A percentile compares a stretch with the other conserved stretches of the same genome.
Conservation (phyloP, 495 filamentous ascomycete genomes). For the Hyaloscypha variabilis region DNA sequence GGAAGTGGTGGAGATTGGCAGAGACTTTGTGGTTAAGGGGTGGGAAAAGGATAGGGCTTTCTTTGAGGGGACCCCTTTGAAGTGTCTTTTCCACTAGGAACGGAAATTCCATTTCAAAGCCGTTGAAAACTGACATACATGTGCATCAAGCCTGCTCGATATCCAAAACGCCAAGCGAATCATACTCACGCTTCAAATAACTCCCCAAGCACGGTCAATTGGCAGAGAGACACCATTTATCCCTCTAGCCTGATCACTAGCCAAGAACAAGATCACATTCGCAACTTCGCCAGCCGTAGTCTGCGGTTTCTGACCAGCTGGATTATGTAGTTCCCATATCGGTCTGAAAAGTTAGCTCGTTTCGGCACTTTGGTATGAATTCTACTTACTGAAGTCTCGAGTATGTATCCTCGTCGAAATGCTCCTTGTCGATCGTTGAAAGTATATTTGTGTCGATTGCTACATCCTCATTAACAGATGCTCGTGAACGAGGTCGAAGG, state of each 20-base stretch:
- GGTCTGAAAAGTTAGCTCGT: slow-evolving; percentile 23
- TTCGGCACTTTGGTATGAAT: background rate
- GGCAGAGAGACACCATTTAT: slow-evolving; percentile 41
- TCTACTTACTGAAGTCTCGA: slow-evolving; percentile 6
- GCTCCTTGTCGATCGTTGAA: slow-evolving; percentile 2
- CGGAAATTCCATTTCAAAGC: background rate
- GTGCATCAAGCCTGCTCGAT: background rate
- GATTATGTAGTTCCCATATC: slow-evolving; percentile 35
- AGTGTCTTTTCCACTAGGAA: slow-evolving; percentile 44
- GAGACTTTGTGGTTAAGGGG: slow-evolving; percentile 54
- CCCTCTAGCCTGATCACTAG: slow-evolving; percentile 37
- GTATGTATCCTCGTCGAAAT: slow-evolving; percentile 19
- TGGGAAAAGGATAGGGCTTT: slow-evolving; percentile 55
- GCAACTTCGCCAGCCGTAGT: slow-evolving; percentile 36
- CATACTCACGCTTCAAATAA: slow-evolving; percentile 12
- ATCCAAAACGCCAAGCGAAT: background rate
- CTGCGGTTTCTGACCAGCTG: slow-evolving; percentile 20
- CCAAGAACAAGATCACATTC: slow-evolving; percentile 40
- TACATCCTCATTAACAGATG: background rate
- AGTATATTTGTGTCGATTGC: slow-evolving; percentile 18
- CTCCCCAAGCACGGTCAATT: slow-evolving; percentile 36
- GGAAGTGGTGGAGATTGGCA: slow-evolving; percentile 51
- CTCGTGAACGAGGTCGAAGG: no score
- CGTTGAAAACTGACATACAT: background rate
- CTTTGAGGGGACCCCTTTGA: slow-evolving; percentile 50